Evolutionary conservation across 2,329 filamentous ascomycete genomes (phyloP).

Genomic region (Penicillium sp.): DNA sequence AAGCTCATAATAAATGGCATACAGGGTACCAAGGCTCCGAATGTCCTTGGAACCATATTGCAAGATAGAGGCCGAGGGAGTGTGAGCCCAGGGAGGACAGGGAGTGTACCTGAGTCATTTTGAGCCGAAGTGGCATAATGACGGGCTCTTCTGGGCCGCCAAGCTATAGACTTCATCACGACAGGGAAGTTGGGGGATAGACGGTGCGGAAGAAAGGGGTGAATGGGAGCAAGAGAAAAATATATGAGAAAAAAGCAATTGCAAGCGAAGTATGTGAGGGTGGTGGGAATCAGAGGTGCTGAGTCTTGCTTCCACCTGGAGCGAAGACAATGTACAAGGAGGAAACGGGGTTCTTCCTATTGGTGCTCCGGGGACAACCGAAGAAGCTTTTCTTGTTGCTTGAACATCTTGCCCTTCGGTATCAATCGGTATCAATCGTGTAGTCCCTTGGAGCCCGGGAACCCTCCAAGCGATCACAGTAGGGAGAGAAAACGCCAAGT

Average conservation of each 20-base stretch:
- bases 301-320: not conserved
- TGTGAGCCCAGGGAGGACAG: not conserved
- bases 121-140: too few species aligned
- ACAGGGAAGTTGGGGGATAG: too few species aligned
- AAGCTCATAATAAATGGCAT: not conserved
- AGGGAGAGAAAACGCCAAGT: not conserved
- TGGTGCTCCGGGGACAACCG: not conserved
- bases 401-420: not conserved
- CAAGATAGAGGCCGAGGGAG: not conserved
- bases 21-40: too few species aligned
- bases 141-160: not conserved
- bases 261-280: not conserved
- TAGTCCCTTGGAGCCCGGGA: not conserved
- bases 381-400: not conserved
- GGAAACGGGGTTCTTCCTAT: not conserved
- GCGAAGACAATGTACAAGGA: not conserved
- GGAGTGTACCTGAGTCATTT: not conserved
- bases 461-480: not conserved
- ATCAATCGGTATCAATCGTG: not conserved
- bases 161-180: not conserved
- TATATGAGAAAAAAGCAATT: not conserved
- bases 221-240: too few species aligned
- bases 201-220: not conserved
- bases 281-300: not conserved
- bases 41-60: not conserved